phyloP scores from a whole-genome alignment of 345 rosid genomes.

The Heritiera fomes region DNA sequence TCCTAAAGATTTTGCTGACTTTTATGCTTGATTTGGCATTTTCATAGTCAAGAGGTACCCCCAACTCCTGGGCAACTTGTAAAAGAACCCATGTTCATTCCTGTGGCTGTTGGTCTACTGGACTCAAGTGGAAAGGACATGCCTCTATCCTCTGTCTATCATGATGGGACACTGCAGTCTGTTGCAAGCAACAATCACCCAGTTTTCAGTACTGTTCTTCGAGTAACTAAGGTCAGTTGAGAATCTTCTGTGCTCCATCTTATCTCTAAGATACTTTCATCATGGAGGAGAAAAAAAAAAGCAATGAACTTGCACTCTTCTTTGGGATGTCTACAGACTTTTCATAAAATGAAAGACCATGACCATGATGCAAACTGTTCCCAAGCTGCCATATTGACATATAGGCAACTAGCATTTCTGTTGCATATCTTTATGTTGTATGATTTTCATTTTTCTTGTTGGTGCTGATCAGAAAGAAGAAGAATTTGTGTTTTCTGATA shows the following conservation, averaged over 20 bases:
- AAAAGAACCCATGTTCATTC: slow-evolving; percentile 94
- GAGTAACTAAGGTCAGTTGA: slow-evolving; percentile 71
- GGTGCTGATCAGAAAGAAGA: slow-evolving; percentile 75
- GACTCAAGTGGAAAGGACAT: slow-evolving; percentile 83
- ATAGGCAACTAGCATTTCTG: neutral
- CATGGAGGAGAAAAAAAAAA: neutral
- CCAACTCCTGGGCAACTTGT: slow-evolving; percentile 87
- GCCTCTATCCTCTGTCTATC: slow-evolving; percentile 62
- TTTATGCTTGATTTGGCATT: slow-evolving; percentile 20
- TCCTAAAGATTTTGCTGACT: slow-evolving; percentile 13
- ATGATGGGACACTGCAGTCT: slow-evolving; percentile 59
- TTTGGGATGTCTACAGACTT: neutral
- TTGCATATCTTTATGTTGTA: neutral
- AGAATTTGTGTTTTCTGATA: slow-evolving; percentile 81
- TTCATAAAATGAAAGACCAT: neutral
- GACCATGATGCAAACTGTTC: neutral
- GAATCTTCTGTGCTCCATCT: neutral
- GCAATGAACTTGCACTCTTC: neutral
- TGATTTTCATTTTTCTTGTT: slow-evolving; percentile 1
- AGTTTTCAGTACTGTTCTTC: slow-evolving; percentile 62
- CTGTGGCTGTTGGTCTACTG: slow-evolving; percentile 73
- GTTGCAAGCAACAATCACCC: slow-evolving; percentile 50
- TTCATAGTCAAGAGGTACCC: slow-evolving; percentile 76
- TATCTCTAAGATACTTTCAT: neutral
- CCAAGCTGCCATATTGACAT: neutral